A percentile compares a stretch with the other conserved stretches of the same genome.
These are phyloP conservation scores for Leishmania turanica DNA, from an alignment of 208 protist species.

Conservation along the genomic window DNA sequence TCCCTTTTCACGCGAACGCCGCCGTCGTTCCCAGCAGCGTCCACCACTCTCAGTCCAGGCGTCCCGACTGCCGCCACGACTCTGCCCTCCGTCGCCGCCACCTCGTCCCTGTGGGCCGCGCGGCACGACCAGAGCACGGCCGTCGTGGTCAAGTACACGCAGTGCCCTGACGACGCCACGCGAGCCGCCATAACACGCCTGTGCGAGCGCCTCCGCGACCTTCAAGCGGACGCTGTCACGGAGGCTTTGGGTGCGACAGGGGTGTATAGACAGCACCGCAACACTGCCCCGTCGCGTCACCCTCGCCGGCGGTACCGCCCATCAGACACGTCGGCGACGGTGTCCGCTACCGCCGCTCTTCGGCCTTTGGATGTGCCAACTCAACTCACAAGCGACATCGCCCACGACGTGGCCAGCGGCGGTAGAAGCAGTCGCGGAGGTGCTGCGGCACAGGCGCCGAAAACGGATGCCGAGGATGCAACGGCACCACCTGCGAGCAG, in stretches of 20 bases:
- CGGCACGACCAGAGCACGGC: constrained; percentile 25
- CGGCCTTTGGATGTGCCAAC: background rate
- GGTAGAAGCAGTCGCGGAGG: background rate
- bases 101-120: constrained; percentile 30
- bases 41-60: background rate
- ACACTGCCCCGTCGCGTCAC: background rate
- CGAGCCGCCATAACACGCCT: constrained; percentile 52
- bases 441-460: background rate
- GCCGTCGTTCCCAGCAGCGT: background rate
- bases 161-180: constrained; percentile 55
- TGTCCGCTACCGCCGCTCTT: background rate
- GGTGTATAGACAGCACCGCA: background rate
- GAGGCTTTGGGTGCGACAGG: background rate
- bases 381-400: background rate
- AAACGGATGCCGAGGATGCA: background rate
- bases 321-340: background rate
- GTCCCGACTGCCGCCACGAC: background rate
- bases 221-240: constrained; percentile 29
- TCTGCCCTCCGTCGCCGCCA: background rate
- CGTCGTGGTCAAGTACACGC: constrained; percentile 51
- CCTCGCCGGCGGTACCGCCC: background rate
- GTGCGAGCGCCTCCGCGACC: constrained; percentile 59
- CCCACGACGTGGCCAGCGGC: background rate
- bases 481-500: background rate
- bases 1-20: background rate